Evolutionary conservation across 1,139 yeast species (phyloP).

Genomic region (Yamadazyma trypodendri): DNA sequence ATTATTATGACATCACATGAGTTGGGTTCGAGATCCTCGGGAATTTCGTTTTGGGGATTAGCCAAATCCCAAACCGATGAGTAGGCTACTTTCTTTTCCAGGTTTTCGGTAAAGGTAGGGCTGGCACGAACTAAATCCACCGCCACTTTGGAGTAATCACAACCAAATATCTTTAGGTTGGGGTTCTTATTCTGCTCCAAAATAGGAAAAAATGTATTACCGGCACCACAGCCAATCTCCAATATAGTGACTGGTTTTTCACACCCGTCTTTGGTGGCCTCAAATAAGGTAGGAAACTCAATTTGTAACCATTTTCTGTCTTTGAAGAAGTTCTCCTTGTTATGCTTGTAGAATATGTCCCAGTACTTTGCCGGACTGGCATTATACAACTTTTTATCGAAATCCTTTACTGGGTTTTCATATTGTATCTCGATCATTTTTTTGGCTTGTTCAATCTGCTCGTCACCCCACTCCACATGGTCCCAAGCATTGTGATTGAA

Average conservation of each 20-base stretch:
- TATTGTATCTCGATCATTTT: conserved; percentile 72
- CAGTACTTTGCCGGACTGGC: conserved; percentile 89
- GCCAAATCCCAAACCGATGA: conserved; percentile 97
- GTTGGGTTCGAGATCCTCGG: conserved; percentile 77
- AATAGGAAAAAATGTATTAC: conserved; percentile 92
- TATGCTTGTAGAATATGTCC: conserved; percentile 91
- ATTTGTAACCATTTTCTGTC: conserved; percentile 95
- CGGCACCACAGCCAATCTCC: conserved; percentile 98
- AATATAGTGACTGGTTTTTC: conserved; percentile 72
- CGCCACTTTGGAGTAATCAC: conserved; percentile 88
- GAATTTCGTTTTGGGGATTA: conserved; percentile 68
- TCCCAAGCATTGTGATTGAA: conserved; percentile 98
- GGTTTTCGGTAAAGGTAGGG: conserved; percentile 50
- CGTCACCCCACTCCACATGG: conserved; percentile 97
- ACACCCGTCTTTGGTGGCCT: conserved; percentile 64
- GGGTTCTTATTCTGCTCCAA: conserved; percentile 78
- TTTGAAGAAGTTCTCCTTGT: conserved; percentile 90
- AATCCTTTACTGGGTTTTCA: conserved; percentile 80
- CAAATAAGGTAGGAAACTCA: conserved; percentile 85
- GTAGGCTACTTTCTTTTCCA: conserved; percentile 57
- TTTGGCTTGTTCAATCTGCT: conserved; percentile 75
- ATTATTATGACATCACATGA: conserved; percentile 89
- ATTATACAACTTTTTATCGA: conserved; percentile 77
- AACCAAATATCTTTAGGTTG: conserved; percentile 73
- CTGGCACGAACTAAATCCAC: conserved; percentile 76